Percentiles rank a stretch among this genome's conserved stretches.
Conservation (phyloP, 345 rosid genomes). For the Schrenkiella parvula region DNA sequence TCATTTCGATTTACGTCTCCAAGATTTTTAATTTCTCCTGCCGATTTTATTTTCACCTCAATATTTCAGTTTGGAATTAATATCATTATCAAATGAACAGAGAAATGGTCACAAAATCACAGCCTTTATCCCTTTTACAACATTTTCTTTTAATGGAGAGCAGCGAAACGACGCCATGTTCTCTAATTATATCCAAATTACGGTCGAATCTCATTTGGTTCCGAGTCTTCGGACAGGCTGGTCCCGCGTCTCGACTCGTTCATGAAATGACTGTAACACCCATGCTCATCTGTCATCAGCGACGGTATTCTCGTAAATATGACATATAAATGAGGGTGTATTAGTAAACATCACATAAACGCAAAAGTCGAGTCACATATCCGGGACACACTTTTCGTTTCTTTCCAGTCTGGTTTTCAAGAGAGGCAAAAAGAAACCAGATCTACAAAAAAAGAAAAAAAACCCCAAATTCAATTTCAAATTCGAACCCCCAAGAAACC, state of each 20-base stretch:
- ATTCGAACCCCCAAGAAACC: slow-evolving; percentile 17
- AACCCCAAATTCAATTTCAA: slow-evolving; percentile 2
- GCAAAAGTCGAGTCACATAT: slow-evolving; percentile 21
- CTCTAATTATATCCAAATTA: neutral
- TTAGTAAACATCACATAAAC: slow-evolving; percentile 8
- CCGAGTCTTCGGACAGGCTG: slow-evolving; percentile 17
- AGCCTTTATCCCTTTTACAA: too few relatives aligned
- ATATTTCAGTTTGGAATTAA: too few relatives aligned
- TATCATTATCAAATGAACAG: too few relatives aligned
- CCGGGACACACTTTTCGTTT: slow-evolving; percentile 15
- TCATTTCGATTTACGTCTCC: too few relatives aligned
- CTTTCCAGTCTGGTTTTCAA: slow-evolving; percentile 7
- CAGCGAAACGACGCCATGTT: neutral
- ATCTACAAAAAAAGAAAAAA: slow-evolving; percentile 15
- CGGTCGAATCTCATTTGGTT: slow-evolving; percentile 1
- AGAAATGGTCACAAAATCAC: too few relatives aligned
- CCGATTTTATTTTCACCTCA: too few relatives aligned
- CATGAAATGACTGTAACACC: neutral
- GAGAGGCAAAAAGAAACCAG: slow-evolving; percentile 16
- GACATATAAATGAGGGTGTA: neutral
- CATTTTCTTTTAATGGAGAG: neutral
- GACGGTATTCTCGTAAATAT: neutral
- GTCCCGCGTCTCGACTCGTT: neutral
- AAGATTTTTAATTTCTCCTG: too few relatives aligned
- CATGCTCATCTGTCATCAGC: neutral